phyloP scores from a whole-genome alignment of 805 yeast genomes.

The Myxozyma vanderwaltii region DNA sequence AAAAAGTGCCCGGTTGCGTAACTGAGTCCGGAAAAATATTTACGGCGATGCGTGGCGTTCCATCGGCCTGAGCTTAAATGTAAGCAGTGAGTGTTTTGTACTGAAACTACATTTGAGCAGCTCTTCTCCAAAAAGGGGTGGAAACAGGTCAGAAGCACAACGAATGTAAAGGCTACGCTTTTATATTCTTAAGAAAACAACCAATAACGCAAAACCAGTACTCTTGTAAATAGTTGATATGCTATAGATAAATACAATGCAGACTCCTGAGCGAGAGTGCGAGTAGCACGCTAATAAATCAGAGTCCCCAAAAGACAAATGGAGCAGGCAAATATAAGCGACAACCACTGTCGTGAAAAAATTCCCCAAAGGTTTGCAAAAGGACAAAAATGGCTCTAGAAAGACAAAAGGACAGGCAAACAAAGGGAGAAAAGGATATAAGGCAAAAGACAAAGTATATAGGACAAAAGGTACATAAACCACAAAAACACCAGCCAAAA shows the following conservation, averaged over 20 bases:
- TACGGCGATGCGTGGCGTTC: slow-evolving; percentile 14
- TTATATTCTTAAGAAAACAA: background rate
- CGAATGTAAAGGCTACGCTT: no score
- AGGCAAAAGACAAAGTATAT: background rate
- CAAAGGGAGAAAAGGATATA: background rate
- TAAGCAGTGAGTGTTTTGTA: background rate
- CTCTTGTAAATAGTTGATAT: background rate
- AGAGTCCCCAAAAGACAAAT: no score
- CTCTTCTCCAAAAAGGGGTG: no score
- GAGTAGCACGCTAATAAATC: no score
- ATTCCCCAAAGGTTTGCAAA: no score
- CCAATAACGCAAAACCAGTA: background rate
- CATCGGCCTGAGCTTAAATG: slow-evolving; percentile 8
- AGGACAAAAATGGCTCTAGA: background rate
- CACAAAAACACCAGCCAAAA: background rate
- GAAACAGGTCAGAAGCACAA: no score
- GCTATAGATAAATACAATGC: no score
- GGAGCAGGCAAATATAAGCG: no score
- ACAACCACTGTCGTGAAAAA: no score
- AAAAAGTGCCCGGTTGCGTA: no score
- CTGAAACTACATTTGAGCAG: background rate
- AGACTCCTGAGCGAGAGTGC: no score
- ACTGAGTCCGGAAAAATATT: background rate
- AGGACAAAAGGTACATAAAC: background rate
- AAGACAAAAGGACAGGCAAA: background rate